These are phyloP conservation scores for Drechslerella coelobrocha DNA, from an alignment of 2,329 filamentous ascomycete genomes.

Conservation along the genomic window DNA sequence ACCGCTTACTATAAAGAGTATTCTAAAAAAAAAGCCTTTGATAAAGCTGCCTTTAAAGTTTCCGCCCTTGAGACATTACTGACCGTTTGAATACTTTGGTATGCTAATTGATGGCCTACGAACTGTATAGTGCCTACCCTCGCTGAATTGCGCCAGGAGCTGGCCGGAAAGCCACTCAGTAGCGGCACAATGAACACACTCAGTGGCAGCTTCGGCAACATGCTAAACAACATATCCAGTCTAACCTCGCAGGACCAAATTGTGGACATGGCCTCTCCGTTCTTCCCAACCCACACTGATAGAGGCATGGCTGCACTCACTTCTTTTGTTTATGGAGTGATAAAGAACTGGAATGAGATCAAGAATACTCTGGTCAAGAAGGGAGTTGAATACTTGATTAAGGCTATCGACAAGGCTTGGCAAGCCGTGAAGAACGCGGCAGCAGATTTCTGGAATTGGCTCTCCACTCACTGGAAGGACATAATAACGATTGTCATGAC, in stretches of 20 bases:
- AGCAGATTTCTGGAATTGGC: conserved; percentile 26
- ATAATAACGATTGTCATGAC: conserved; percentile 23
- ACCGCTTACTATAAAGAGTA: too few species aligned
- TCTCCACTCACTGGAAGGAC: conserved; percentile 28
- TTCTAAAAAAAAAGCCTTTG: too few species aligned
- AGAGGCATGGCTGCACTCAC: conserved; percentile 21
- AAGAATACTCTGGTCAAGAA: conserved; percentile 17
- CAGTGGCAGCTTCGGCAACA: conserved; percentile 24
- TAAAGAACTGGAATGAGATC: conserved; percentile 23
- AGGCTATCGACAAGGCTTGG: conserved; percentile 26
- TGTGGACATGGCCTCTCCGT: conserved; percentile 21
- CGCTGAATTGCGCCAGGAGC: conserved; percentile 21
- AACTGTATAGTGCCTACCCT: conserved; percentile 3
- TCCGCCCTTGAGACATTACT: too few species aligned
- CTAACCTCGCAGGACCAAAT: conserved; percentile 23
- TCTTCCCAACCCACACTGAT: conserved; percentile 29
- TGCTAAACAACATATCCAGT: conserved; percentile 21
- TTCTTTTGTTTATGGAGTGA: conserved; percentile 14
- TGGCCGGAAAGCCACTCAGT: conserved; percentile 28
- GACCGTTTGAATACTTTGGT: not conserved
- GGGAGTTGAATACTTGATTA: conserved; percentile 16
- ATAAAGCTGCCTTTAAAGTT: not conserved
- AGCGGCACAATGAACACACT: conserved; percentile 14
- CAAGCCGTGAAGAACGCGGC: conserved; percentile 13
- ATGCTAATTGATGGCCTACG: not conserved